Base-by-base conservation (phyloP, 2,329 filamentous ascomycete genomes). In the Fusarium illudens region DNA sequence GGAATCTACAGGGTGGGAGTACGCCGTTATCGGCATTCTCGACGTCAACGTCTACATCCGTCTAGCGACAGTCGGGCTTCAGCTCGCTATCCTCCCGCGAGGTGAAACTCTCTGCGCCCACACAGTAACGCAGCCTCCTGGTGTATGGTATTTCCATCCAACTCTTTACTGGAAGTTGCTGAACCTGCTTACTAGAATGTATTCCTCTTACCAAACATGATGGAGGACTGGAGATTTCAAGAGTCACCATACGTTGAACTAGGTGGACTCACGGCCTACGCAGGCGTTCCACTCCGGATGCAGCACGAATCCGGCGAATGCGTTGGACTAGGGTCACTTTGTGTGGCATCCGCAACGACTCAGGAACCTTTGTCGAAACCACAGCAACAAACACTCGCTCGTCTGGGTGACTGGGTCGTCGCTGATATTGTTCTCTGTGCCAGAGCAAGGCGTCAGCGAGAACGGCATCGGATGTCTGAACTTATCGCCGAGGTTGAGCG, bases 61-160 rank as follows among this genome's bases (percentile, higher is more conserved):
- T 13, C 60, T 84, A 22, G 81, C 78, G 3, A 79, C 82, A 0
- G 75, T 79, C 2, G 81, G 81, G 2, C 70, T 84, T 4, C 76
- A 79, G 0, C 67, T 83, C 1, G 79, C 76, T 15, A 75, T 81
- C 9, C 63, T 84, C 4, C 82, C 82, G 0, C 79, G 82, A 6
- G 78, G 81, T 8, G 82, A 84, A 63, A 81, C 77, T 11, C 76
- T 79, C 0, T 84, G 82, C 67, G 77, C 81, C 0, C 82, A 84
- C 34, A 83, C 81, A 0, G 75, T 83, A 29, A 80, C 77, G 7
- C 75, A 79, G 52, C 71, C 65, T 4, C 63, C 70, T 6, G 75
- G 76, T 12, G 75, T 77, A 75, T 20, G 73, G 25, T 15, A 4
- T 33, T 2, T 6, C 0, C 15, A 27, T 17, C 15, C 12, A 6